Base-by-base conservation (phyloP, 768 basidiomycete genomes). In the Rhodocollybia butyracea region DNA sequence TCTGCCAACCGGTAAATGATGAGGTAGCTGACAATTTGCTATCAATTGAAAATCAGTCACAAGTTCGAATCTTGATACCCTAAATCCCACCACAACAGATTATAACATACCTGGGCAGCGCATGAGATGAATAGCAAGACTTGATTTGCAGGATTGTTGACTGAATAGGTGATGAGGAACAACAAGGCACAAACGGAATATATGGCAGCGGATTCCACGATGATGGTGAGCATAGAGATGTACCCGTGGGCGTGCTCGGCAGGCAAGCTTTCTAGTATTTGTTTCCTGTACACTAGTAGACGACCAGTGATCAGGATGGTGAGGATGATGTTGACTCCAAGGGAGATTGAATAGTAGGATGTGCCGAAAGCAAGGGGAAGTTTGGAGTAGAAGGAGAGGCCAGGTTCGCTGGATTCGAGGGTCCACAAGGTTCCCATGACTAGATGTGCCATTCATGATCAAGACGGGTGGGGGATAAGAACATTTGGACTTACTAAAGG, bases 1-100 rank as follows among this genome's bases (percentile, higher is more conserved):
- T 74, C 68, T 2, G 72, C 69, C 29, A 77, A 61, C 27, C 75
- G 73, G 32, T 69, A 72, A 32, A 74, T 74, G 30, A 77, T 77
- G 31, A 77, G 67, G 45, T 75, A 69, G 12, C 73, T 72, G 2
- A 74, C 71, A 24, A 76, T 68, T 61, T 68, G 65, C 66, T 69
- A 46, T 32, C 42, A n/a, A 36, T 12, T 12, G 13, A 13, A 4
- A 43, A 8, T 30, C 19, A 15, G 7, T 48, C 17, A 34, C n/a
- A n/a, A n/a, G n/a, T n/a, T n/a, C n/a, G n/a, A n/a, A n/a, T n/a
- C 13, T 22, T 22, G 12, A 17, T 21, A 13, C 34, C n/a, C 8
- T 30, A 10, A 31, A 1, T 29, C 12, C 6, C n/a, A 31, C 8
- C n/a, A 3, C 13, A 31, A 32, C 6, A 10, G 12, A 6, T n/a